A percentile compares a stretch with the other conserved stretches of the same genome.
Conservation (phyloP, 441 rosid genomes). For the Adansonia madagascariensis region DNA sequence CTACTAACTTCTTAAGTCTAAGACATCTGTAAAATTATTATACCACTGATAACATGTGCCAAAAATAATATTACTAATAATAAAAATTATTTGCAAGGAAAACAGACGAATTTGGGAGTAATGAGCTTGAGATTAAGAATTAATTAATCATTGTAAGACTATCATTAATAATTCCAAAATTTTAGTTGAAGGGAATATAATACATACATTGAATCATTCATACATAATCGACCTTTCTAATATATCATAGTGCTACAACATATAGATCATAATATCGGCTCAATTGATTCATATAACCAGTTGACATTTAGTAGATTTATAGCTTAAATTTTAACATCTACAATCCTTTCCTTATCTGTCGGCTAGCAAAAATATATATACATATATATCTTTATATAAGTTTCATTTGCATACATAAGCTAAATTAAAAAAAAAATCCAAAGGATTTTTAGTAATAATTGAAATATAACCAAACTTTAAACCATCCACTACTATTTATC, state of each 20-base stretch:
- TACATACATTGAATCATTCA: not conserved
- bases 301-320: too few species aligned
- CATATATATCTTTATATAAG: too few species aligned
- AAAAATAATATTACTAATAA: too few species aligned
- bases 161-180: not conserved
- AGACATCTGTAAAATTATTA: not conserved
- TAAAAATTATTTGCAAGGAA: not conserved
- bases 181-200: not conserved
- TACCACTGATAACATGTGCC: too few species aligned
- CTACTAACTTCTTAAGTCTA: not conserved
- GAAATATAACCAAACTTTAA: not conserved
- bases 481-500: not conserved
- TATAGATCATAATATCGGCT: too few species aligned
- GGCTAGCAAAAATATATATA: too few species aligned
- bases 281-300: too few species aligned
- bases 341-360: too few species aligned
- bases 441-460: too few species aligned
- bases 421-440: too few species aligned
- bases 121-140: not conserved
- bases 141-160: not conserved
- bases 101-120: not conserved
- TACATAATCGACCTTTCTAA: not conserved
- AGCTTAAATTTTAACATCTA: too few species aligned
- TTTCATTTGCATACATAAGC: too few species aligned
- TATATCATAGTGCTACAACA: not conserved